Percentiles rank a stretch among this genome's conserved stretches.
phyloP scores from a whole-genome alignment of 2,329 filamentous ascomycete genomes.

The Penicillium glabrum region DNA sequence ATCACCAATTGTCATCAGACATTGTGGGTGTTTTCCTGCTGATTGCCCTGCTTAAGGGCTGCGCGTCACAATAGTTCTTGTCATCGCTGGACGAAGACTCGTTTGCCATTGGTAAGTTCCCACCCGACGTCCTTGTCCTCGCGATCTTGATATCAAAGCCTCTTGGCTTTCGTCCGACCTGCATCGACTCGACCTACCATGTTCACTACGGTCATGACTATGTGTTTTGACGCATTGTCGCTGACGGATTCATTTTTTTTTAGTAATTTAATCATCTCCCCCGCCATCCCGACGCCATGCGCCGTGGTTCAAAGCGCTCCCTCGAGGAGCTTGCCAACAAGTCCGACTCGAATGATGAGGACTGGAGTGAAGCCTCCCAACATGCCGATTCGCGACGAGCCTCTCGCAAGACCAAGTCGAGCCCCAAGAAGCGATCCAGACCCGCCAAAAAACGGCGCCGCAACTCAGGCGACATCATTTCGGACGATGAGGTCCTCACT shows the following conservation, averaged over 20 bases:
- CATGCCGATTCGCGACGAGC: slow-evolving; percentile 28
- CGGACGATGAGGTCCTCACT: slow-evolving; percentile 37
- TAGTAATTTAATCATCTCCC: background rate
- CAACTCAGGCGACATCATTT: slow-evolving; percentile 49
- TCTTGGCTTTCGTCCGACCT: background rate
- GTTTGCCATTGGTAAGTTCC: slow-evolving; percentile 12
- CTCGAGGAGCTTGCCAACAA: slow-evolving; percentile 45
- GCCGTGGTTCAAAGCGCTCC: slow-evolving; percentile 38
- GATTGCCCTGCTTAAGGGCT: background rate
- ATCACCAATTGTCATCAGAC: slow-evolving; percentile 20
- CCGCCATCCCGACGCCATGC: slow-evolving; percentile 27
- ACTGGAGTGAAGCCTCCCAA: slow-evolving; percentile 42
- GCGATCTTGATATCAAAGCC: background rate
- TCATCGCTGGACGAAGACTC: slow-evolving; percentile 12
- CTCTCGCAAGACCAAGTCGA: slow-evolving; percentile 30
- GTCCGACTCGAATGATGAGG: slow-evolving; percentile 47
- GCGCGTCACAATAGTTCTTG: background rate
- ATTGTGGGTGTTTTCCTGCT: background rate
- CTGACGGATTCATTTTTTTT: background rate
- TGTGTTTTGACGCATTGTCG: background rate
- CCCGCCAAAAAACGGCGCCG: slow-evolving; percentile 40
- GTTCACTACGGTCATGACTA: background rate
- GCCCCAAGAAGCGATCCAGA: slow-evolving; percentile 31
- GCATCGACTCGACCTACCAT: background rate
- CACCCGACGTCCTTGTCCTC: slow-evolving; percentile 1